Percentiles rank a stretch among this genome's conserved stretches.
Conservation (phyloP, 2,329 filamentous ascomycete genomes). For the Curvularia sp. region DNA sequence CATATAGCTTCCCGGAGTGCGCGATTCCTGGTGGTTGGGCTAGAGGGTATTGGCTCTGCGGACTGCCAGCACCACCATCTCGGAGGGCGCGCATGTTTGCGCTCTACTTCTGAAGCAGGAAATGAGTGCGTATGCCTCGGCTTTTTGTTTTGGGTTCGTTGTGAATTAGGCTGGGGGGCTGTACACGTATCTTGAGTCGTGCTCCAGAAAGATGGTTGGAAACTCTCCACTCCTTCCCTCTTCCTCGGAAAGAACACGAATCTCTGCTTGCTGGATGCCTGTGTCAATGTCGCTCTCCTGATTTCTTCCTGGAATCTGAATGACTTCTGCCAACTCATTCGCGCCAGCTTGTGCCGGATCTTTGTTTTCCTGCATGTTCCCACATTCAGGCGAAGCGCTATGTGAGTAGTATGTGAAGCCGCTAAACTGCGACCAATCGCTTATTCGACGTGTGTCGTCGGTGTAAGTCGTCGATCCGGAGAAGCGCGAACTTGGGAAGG, state of each 20-base stretch:
- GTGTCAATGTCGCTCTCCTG: not conserved
- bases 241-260: not conserved
- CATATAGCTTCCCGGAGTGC: not conserved
- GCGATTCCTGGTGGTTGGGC: constrained; percentile 4
- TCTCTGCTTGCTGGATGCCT: not conserved
- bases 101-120: not conserved
- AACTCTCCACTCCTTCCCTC: not conserved
- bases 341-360: not conserved
- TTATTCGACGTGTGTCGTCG: constrained; percentile 25
- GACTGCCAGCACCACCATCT: not conserved
- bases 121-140: not conserved
- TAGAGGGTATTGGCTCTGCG: constrained; percentile 5
- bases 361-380: constrained; percentile 1
- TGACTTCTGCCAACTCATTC: constrained; percentile 7
- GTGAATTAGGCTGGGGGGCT: not conserved
- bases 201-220: constrained; percentile 3
- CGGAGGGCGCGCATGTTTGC: not conserved
- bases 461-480: constrained; percentile 11
- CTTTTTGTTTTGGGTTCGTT: not conserved
- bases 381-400: constrained; percentile 1
- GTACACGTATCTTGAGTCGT: not conserved
- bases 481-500: constrained; percentile 15
- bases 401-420: constrained; percentile 27
- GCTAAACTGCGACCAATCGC: constrained; percentile 33
- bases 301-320: not conserved